Conservation (phyloP, 306 rosid genomes). For the Trifolium subterraneum region DNA sequence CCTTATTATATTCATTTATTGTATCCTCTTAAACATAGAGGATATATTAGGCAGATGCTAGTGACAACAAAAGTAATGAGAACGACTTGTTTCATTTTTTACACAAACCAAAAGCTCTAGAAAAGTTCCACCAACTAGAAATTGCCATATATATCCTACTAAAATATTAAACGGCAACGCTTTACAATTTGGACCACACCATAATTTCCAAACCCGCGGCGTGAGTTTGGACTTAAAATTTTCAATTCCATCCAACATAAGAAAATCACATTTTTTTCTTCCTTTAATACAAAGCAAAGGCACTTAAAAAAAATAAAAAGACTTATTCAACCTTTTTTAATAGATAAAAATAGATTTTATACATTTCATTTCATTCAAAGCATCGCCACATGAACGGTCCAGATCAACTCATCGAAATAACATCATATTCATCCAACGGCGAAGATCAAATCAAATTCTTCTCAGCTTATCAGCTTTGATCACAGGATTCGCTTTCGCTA, state of each 20-base stretch:
- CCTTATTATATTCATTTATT: neutral
- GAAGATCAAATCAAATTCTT: conserved; percentile 71
- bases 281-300: conserved; percentile 37
- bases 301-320: conserved; percentile 23
- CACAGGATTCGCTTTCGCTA: conserved; percentile 81
- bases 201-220: neutral
- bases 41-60: neutral
- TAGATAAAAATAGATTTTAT: conserved; percentile 32
- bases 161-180: conserved; percentile 26
- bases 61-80: neutral
- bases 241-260: conserved; percentile 17
- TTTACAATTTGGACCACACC: conserved; percentile 25
- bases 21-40: neutral
- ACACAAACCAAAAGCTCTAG: neutral
- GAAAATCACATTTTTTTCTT: neutral
- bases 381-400: conserved; percentile 20
- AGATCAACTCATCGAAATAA: conserved; percentile 27
- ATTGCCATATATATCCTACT: conserved; percentile 14
- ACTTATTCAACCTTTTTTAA: conserved; percentile 42
- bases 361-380: conserved; percentile 32
- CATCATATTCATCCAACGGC: conserved; percentile 35
- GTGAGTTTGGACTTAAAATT: conserved; percentile 23
- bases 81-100: neutral
- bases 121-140: conserved; percentile 4
- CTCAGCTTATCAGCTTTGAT: conserved; percentile 76